Conservation (phyloP, 2,329 filamentous ascomycete genomes). For the Hypoxylon sp. region DNA sequence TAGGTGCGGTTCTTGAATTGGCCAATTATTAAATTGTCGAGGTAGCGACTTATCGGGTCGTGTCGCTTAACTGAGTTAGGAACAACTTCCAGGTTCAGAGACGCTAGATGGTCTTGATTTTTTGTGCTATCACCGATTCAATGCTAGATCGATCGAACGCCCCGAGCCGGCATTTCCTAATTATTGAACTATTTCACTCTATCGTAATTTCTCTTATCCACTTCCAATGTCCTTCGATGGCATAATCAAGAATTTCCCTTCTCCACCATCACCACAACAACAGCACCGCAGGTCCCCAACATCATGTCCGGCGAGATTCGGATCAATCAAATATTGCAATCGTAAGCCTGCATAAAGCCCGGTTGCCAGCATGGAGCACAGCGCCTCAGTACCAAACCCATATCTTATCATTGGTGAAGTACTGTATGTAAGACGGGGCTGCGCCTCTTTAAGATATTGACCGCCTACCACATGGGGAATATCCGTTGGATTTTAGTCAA, state of each 20-base stretch:
- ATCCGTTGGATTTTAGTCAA: slow-evolving; percentile 30
- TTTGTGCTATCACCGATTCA: slow-evolving; percentile 13
- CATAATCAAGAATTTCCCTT: slow-evolving; percentile 16
- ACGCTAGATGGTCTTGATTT: slow-evolving; percentile 2
- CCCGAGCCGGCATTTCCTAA: slow-evolving; percentile 7
- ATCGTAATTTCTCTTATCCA: slow-evolving; percentile 8
- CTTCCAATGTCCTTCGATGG: neutral
- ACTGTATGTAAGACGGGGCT: slow-evolving; percentile 10
- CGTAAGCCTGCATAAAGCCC: slow-evolving; percentile 40
- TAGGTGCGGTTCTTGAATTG: slow-evolving; percentile 34
- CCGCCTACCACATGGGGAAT: slow-evolving; percentile 37
- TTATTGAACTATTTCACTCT: slow-evolving; percentile 8
- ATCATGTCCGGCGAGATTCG: slow-evolving; percentile 42
- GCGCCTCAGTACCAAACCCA: slow-evolving; percentile 18
- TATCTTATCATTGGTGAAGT: slow-evolving; percentile 35
- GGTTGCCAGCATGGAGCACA: neutral
- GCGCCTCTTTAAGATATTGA: slow-evolving; percentile 12
- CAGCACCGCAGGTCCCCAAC: slow-evolving; percentile 45
- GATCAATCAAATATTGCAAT: slow-evolving; percentile 22
- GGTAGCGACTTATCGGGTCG: slow-evolving; percentile 12
- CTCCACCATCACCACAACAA: slow-evolving; percentile 16
- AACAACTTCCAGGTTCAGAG: slow-evolving; percentile 13
- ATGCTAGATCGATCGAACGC: slow-evolving; percentile 15
- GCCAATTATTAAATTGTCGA: slow-evolving; percentile 30
- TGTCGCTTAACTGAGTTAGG: slow-evolving; percentile 21